Base-by-base conservation (phyloP, 202 grass and related monocot genomes). In the Alloteropsis angusta region DNA sequence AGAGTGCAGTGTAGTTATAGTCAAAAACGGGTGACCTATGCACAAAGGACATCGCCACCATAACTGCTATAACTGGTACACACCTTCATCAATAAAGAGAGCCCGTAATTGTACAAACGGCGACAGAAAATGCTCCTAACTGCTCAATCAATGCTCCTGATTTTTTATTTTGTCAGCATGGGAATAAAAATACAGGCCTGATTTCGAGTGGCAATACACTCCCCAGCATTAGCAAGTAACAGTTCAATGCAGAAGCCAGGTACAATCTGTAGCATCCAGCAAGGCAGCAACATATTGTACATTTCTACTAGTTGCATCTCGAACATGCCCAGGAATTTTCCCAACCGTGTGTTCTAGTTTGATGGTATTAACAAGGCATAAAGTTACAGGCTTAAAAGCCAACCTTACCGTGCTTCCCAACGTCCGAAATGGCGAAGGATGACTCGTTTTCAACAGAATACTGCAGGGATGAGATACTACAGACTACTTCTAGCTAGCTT, bases 281-380 rank as follows among this genome's bases (percentile, higher is more conserved):
- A 75, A 78, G 52, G 17, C 48, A 46, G 19, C 54, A 75, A 21
- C 32, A 56, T 28, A 80, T 17, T 47, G 18, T 46, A 38, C 39
- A 63, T 76, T 28, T 47, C 43, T 38, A 38, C 39, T 18, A 34
- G 54, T 17, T n/a, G 42, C 52, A 68, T 30, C 71, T 69, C 4
- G 26, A 36, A 53, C 55, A 41, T 25, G 55, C 5, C n/a, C 25
- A 70, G 67, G n/a, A 30, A 17, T 63, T 26, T 26, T 62, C 42
- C 54, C 19, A 43, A 69, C 18, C 26, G 45, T 75, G 75, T 75
- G 63, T 61, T 85, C 78, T 78, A 37, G 73, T 78, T 65, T 82
- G 78, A 82, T 79, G 60, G 73, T 85, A 89, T 89, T 85, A 89
- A 89, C 87, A 89, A 78, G 67, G 73, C 81, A 85, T 34, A 78